These are phyloP conservation scores for Ceratocystis diversiconidia DNA, from an alignment of 2,329 filamentous ascomycete genomes.

Conservation along the genomic window DNA sequence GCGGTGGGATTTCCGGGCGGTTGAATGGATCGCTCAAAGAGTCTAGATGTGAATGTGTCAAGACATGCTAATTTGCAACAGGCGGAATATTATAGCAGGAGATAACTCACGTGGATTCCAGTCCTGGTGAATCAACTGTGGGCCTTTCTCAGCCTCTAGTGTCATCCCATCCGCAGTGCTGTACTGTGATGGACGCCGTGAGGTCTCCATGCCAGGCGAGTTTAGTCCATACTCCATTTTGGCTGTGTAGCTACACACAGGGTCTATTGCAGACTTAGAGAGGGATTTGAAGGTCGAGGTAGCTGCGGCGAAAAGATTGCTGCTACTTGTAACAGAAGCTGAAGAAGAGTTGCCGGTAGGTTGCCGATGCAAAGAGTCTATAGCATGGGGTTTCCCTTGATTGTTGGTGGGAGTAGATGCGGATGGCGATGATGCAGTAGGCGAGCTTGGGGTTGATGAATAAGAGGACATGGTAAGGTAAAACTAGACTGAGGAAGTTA, in stretches of 20 bases:
- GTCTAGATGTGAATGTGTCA: background rate
- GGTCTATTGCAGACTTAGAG: background rate
- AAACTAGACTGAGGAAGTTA: too few relatives aligned
- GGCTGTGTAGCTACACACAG: background rate
- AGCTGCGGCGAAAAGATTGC: background rate
- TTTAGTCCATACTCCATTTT: slow-evolving; percentile 7
- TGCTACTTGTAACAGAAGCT: background rate
- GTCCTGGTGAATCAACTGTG: background rate
- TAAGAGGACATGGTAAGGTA: too few relatives aligned
- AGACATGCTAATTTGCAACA: background rate
- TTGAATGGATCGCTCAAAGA: slow-evolving; percentile 15
- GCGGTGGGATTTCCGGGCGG: slow-evolving; percentile 8
- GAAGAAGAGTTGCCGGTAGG: background rate
- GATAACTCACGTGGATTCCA: slow-evolving; percentile 10
- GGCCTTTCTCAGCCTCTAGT: background rate
- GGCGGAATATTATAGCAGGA: too few relatives aligned
- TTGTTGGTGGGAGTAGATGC: background rate
- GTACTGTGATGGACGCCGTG: background rate
- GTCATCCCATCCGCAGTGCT: background rate
- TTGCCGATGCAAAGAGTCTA: background rate
- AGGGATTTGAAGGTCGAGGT: background rate
- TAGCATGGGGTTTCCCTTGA: too few relatives aligned
- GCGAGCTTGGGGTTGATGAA: too few relatives aligned
- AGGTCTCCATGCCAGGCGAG: slow-evolving; percentile 10
- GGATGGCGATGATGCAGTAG: background rate